These are phyloP conservation scores for Triangularia setosa DNA, from an alignment of 2,329 filamentous ascomycete species.

Conservation along the genomic window DNA sequence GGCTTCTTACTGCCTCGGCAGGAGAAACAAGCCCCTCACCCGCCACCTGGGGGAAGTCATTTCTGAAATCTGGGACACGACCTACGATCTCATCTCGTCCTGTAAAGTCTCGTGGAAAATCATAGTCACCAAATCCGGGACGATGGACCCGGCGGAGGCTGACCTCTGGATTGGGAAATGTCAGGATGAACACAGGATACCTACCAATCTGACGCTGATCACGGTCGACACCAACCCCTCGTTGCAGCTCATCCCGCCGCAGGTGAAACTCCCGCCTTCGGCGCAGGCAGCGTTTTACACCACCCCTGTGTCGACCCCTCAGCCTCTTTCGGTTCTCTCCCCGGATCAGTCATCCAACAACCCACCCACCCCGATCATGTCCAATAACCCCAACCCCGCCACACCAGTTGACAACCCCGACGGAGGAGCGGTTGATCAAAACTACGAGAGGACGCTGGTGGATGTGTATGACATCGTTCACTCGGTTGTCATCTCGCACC, in stretches of 20 bases:
- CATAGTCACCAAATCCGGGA: constrained; percentile 67
- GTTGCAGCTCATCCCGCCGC: constrained; percentile 58
- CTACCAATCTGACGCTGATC: constrained; percentile 55
- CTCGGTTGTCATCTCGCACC: constrained; percentile 67
- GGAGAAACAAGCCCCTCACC: constrained; percentile 50
- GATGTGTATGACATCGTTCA: constrained; percentile 73
- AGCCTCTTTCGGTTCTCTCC: constrained; percentile 52
- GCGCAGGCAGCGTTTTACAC: constrained; percentile 47
- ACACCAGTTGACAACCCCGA: constrained; percentile 34
- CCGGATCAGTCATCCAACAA: constrained; percentile 55
- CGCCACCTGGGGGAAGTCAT: constrained; percentile 60
- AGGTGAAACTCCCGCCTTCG: constrained; percentile 45
- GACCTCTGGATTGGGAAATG: constrained; percentile 55
- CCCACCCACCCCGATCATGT: constrained; percentile 41
- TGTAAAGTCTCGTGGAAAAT: constrained; percentile 74
- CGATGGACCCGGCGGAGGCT: constrained; percentile 64
- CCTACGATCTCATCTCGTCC: constrained; percentile 65
- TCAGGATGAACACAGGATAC: constrained; percentile 51
- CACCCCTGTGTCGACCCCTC: constrained; percentile 67
- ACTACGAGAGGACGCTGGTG: constrained; percentile 63
- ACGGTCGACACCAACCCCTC: constrained; percentile 63
- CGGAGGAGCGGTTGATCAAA: constrained; percentile 28
- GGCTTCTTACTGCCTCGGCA: constrained; percentile 67
- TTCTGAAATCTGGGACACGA: constrained; percentile 74
- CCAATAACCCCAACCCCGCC: background rate